A percentile compares a stretch with the other conserved stretches of the same genome.
Conservation (phyloP, 164 flowering plant genomes). For the Piper betle region DNA sequence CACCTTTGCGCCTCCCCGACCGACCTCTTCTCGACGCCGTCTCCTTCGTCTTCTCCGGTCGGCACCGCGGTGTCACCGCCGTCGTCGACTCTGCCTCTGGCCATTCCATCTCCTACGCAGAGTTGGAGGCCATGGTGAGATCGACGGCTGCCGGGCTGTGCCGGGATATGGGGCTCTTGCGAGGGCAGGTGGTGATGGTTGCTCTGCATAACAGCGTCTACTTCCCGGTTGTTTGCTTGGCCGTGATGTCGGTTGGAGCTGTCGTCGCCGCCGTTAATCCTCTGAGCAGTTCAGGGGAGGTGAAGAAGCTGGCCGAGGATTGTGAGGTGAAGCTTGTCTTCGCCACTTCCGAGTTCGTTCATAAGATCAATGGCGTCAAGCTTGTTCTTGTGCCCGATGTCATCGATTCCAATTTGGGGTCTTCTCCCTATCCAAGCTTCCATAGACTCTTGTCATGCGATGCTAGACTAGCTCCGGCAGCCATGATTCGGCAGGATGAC, state of each 20-base stretch:
- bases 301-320: conserved; percentile 28
- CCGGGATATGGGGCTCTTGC: conserved; percentile 31
- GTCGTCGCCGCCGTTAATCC: conserved; percentile 62
- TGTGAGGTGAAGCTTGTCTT: conserved; percentile 28
- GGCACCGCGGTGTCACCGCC: conserved; percentile 35
- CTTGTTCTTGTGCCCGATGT: conserved; percentile 34
- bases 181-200: conserved; percentile 59
- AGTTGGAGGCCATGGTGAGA: conserved; percentile 34
- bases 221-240: conserved; percentile 49
- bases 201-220: conserved; percentile 49
- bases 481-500: conserved; percentile 46
- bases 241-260: conserved; percentile 48
- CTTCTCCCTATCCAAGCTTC: conserved; percentile 13
- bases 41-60: conserved; percentile 48
- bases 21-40: conserved; percentile 48
- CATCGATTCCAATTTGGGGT: neutral
- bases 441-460: conserved; percentile 21
- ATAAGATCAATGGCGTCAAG: conserved; percentile 22
- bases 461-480: conserved; percentile 12
- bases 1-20: conserved; percentile 27
- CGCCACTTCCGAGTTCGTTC: conserved; percentile 12
- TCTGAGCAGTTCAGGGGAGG: conserved; percentile 32
- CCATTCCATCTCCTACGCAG: conserved; percentile 33
- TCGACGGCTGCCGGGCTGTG: conserved; percentile 52
- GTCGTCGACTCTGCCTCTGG: conserved; percentile 66